Evolutionary conservation across 805 yeast genomes (phyloP).

Genomic region (Saccharomycopsis amapae): DNA sequence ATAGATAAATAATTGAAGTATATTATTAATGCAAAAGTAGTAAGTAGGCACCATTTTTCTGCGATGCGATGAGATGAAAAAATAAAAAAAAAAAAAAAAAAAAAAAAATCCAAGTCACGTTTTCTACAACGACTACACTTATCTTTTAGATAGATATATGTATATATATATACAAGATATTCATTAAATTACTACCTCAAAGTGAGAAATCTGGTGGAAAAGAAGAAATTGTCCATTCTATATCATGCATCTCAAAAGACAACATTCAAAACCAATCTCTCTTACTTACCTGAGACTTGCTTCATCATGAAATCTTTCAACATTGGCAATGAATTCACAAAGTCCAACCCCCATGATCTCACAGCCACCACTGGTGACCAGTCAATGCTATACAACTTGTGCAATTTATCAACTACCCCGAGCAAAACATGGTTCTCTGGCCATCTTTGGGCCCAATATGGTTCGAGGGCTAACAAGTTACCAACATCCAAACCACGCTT

Average conservation of each 20-base stretch:
- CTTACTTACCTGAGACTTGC: not conserved
- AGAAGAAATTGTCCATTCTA: too few relatives aligned
- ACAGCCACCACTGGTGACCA: slow-evolving; percentile 65
- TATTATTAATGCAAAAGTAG: too few relatives aligned
- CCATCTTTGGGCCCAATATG: slow-evolving; percentile 78
- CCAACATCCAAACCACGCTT: slow-evolving; percentile 87
- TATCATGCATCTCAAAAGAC: too few relatives aligned
- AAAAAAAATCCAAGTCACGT: too few relatives aligned
- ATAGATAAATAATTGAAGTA: not conserved
- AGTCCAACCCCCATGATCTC: slow-evolving; percentile 69
- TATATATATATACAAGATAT: not conserved
- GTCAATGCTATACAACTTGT: slow-evolving; percentile 75
- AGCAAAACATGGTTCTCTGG: slow-evolving; percentile 71
- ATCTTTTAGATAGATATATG: not conserved
- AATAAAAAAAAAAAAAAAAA: too few relatives aligned
- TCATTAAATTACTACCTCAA: not conserved
- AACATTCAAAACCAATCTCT: too few relatives aligned
- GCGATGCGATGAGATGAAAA: too few relatives aligned
- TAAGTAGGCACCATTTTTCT: too few relatives aligned
- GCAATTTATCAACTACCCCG: slow-evolving; percentile 88
- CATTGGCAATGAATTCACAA: slow-evolving; percentile 54
- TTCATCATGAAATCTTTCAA: slow-evolving; percentile 63
- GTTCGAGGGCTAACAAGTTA: slow-evolving; percentile 68
- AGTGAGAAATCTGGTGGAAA: too few relatives aligned
- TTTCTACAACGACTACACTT: too few relatives aligned